Evolutionary conservation across 805 yeast species (phyloP), one percentile per base, ranked within the genome.

Genomic region (Candida qinlingensis): DNA sequence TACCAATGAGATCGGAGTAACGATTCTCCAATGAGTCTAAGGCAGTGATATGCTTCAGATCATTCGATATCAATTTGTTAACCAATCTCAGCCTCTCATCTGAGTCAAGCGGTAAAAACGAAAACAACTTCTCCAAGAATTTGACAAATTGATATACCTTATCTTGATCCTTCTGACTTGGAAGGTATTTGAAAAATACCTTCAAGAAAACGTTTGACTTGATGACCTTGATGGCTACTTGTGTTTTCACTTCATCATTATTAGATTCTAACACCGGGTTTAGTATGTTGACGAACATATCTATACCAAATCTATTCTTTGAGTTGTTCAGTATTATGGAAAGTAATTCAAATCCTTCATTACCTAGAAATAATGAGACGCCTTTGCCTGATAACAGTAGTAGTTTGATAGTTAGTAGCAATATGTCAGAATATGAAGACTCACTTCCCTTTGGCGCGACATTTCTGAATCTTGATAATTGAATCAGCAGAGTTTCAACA

Each of bases 71-170:
- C 2, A 59, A 28, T 39, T 54, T 57, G 28, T 54, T 56, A 11
- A 59, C 49, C 34, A 59, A 52, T 44, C 63, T 47, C n/a, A 57
- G 31, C 44, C 63, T 49, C 37, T 59, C 59, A 33, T 50, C 50
- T 0, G 61, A 57, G 2, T 52, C 54, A 41, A 53, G 56, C 9
- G 63, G 59, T 25, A 59, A 40, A 11, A 54, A 42, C 4, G 51
- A 48, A 35, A 57, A 34, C n/a, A 57, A 40, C 44, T 47, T 52
- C 1, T 29, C 46, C 7, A 59, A 25, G 5, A 53, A 8, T 27
- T 47, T 52, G 8, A 57, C 26, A n/a, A 47, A 36, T 36, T 39
- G 25, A 13, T 38, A 28, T 4, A 52, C 31, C 3, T 37, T 39
- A 41, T 44, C 47, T 19, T 47, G 43, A 13, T 51, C 50, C 11